Evolutionary conservation across 176 grass and related monocot genomes (phyloP).

Genomic region (Typha latifolia): DNA sequence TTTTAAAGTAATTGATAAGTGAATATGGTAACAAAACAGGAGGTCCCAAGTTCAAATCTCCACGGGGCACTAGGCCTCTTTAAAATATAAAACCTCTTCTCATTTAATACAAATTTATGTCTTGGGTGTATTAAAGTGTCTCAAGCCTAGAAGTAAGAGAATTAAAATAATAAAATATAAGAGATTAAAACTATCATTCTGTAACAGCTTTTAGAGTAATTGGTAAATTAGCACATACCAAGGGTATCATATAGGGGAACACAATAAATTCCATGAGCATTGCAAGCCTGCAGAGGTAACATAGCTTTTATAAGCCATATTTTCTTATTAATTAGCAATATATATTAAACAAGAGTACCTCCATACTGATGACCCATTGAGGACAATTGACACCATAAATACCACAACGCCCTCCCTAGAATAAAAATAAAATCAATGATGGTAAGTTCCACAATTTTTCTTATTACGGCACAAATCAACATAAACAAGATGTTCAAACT

Average conservation of each 20-base stretch:
- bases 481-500: too few species aligned
- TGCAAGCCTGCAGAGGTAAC: slow-evolving; percentile 58
- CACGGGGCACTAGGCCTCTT: too few species aligned
- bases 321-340: neutral
- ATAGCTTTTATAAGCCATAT: neutral
- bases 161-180: too few species aligned
- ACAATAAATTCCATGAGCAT: slow-evolving; percentile 75
- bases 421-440: neutral
- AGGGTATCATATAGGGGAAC: slow-evolving; percentile 85
- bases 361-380: slow-evolving; percentile 87
- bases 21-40: too few species aligned
- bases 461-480: too few species aligned
- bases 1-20: neutral
- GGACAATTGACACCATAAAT: slow-evolving; percentile 78
- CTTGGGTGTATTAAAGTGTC: too few species aligned
- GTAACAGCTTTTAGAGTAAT: neutral
- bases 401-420: slow-evolving; percentile 55
- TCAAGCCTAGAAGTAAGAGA: too few species aligned
- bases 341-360: slow-evolving; percentile 31
- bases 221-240: slow-evolving; percentile 29
- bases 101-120: too few species aligned
- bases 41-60: too few species aligned
- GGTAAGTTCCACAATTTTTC: too few species aligned
- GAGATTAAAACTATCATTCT: neutral
- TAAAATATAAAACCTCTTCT: too few species aligned